Percentiles rank a stretch among this genome's conserved stretches.
phyloP scores from a whole-genome alignment of 225 moss, liverwort and hornwort genomes.

The Polytrichum commune region DNA sequence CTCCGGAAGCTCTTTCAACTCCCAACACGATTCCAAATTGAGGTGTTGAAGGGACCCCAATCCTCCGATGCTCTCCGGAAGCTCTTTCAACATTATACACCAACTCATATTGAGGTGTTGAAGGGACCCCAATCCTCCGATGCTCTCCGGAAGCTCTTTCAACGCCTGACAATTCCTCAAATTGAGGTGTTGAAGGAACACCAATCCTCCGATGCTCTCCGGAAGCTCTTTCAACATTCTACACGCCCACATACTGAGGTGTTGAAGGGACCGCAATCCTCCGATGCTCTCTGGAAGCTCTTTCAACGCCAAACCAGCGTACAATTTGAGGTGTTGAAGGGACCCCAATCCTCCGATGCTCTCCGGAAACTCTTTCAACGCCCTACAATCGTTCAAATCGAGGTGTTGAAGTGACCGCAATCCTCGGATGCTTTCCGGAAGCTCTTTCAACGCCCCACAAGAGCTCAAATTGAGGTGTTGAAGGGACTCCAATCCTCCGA shows the following conservation, averaged over 20 bases:
- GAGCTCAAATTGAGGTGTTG: not conserved
- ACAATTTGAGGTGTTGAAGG: too few relatives aligned
- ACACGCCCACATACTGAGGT: not conserved
- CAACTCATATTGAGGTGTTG: too few relatives aligned
- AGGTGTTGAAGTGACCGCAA: not conserved
- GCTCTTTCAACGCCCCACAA: not conserved
- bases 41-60: too few relatives aligned
- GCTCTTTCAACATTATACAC: too few relatives aligned
- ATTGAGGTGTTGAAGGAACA: not conserved
- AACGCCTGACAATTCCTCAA: not conserved
- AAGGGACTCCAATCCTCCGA: not conserved
- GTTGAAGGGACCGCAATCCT: not conserved
- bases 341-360: too few relatives aligned
- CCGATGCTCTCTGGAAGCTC: not conserved
- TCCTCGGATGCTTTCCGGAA: not conserved
- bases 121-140: too few relatives aligned
- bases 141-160: not conserved
- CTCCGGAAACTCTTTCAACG: not conserved
- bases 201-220: conserved; percentile 1
- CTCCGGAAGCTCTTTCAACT: too few relatives aligned
- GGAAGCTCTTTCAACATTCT: not conserved
- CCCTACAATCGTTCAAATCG: not conserved
- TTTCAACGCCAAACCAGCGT: fast-evolving
- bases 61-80: too few relatives aligned
- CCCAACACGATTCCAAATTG: too few relatives aligned